Base-by-base conservation (phyloP, 2,329 filamentous ascomycete species). In the Sporothrix brunneoviolacea region DNA sequence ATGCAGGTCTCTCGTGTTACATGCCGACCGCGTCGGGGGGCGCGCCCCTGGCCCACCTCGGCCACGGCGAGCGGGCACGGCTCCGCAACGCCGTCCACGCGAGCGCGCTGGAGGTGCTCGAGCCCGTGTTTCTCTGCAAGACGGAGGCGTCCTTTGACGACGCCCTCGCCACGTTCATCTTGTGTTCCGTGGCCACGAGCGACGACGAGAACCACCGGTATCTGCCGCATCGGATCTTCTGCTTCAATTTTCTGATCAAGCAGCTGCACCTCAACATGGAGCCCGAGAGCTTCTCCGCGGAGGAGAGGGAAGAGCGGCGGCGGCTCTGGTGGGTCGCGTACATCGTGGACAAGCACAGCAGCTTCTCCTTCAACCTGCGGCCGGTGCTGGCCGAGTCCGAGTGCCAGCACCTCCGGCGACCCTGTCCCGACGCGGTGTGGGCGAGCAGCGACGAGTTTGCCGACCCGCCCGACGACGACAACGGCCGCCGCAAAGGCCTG, bases 331-430 rank as follows among this genome's bases (percentile, higher is more conserved):
- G 41, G 41, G 28, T 12, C 7, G 41, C 41, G 2, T 44, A 44
- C 28, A 18, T 44, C 22, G 41, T 44, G n/a, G 40, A 43, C 24
- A 43, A 43, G 27, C 40, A 43, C 27, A 43, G 40, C 27, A 43
- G 40, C 27, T 43, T 43, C 24, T 43, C 40, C 13, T 43, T 43
- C 16, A 43, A 43, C 40, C n/a, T 27, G 40, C 40, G 40, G n/a
- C 40, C 40, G 27, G 32, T 27, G n/a, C 22, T 43, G 16, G 40
- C 40, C 9, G 40, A 43, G 40, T 21, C 40, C 2, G 40, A 43
- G 16, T 43, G 40, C 12, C 40, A 27, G n/a, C 32, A 30, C 16
- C 19, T 43, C 22, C 40, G 12, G 9, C 40, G 40, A 8, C 40
- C 40, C 5, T 43, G 40, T 16, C 40, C n/a, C 4, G 40, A 43